Conservation (phyloP, 2,329 filamentous ascomycete species). For the Scedosporium boydii region DNA sequence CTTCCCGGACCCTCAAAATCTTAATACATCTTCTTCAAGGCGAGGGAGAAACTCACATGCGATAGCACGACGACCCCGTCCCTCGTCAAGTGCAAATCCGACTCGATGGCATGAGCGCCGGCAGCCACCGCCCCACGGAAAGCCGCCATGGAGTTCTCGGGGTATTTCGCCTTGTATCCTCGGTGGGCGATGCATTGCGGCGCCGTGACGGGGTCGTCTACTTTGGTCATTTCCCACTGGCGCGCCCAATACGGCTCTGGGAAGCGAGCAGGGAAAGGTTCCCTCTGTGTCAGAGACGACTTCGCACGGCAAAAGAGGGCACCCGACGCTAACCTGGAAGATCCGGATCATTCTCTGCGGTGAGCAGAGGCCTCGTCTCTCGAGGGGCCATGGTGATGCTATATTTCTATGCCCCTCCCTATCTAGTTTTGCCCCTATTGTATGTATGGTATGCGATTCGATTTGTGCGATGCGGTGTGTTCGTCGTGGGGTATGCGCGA, state of each 20-base stretch:
- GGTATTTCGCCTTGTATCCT: conserved; percentile 66
- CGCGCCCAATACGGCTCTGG: neutral
- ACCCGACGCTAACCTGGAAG: neutral
- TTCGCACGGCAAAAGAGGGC: neutral
- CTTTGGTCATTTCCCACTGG: neutral
- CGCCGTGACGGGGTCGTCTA: neutral
- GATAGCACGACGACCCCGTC: conserved; percentile 81
- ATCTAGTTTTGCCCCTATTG: neutral
- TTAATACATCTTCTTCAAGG: neutral
- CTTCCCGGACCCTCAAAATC: neutral
- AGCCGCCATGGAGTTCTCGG: conserved; percentile 79
- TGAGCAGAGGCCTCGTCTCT: neutral
- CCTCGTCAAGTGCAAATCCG: conserved; percentile 72
- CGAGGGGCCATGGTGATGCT: neutral
- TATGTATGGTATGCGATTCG: neutral
- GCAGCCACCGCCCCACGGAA: conserved; percentile 65
- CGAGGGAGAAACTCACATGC: conserved; percentile 45
- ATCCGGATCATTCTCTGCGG: neutral
- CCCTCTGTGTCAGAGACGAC: neutral
- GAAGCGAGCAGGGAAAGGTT: too few relatives aligned
- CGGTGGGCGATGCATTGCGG: conserved; percentile 69
- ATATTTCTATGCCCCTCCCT: too few relatives aligned
- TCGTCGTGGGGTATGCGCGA: neutral
- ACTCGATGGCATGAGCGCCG: conserved; percentile 76
- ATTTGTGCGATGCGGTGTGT: neutral